Evolutionary conservation across 345 rosid genomes (phyloP), one percentile per base, ranked within the genome.

Genomic region (Eucalyptus urophylla): DNA sequence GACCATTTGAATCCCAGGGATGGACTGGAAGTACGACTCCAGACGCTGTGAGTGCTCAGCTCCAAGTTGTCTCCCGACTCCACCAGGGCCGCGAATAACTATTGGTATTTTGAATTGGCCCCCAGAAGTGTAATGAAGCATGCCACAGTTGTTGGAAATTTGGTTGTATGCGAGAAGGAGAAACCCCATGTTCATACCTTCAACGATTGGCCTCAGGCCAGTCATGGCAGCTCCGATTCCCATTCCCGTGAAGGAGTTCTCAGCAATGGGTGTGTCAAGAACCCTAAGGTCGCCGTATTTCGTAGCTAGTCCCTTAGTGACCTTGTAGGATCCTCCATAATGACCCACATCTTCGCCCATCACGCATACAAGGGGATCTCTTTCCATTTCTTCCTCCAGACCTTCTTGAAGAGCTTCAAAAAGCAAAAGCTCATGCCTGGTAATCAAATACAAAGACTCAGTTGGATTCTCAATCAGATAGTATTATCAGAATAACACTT

Each of bases 281-380:
- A 97, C 99, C 93, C 99, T 93, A 81, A 97, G 98, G 91, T 97
- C 99, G 14, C 99, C 98, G 5, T 90, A 97, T 89, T 95, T 97
- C 3, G 54, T 86, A 67, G 99, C 99, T 90, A 97, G 93, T 49
- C 91, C 98, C 89, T 91, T 95, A 53, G 99, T 95, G 87, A 97
- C 99, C 91, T 97, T 95, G 95, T 98, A 97, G 33, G 99, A 98
- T 87, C 99, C 99, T 90, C 98, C 99, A 69, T 97, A 97, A 86
- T 98, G 99, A 87, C 98, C 99, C 69, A 97, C 99, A 88, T 98
- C 99, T 95, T 98, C 99, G 44, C 99, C 99, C 96, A 97, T 96
- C 60, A 97, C 98, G 50, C 98, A 97, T 29, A 97, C 97, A 37
- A 15, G 62, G 80, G 97, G 92, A 92, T 98, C 99, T 94, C 98